Base-by-base conservation (phyloP, 768 basidiomycete genomes). In the Naganishia vaughanmartiniae region DNA sequence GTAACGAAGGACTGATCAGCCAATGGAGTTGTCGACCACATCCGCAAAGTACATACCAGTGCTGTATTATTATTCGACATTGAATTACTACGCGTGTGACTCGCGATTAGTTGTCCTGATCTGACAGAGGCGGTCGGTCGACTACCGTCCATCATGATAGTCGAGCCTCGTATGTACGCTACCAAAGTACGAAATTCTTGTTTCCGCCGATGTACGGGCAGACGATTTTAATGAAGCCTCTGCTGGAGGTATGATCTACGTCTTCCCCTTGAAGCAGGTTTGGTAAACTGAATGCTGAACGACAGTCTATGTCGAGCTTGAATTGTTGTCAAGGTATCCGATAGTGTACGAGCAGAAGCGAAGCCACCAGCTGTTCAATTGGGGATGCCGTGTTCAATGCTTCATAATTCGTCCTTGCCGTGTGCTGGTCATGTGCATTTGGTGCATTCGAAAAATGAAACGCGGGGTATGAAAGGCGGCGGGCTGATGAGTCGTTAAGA, bases 1-100 rank as follows among this genome's bases (percentile, higher is more conserved):
- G 88, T 19, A 11, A 31, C 19, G 33, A 9, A 33, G 28, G 14
- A 24, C n/a, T 10, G 26, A 45, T 28, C 12, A 45, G 31, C 51
- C 6, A 15, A 55, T 5, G 30, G 1, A 28, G 10, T 19, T 7
- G 1, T 31, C 3, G 1, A 55, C 6, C 7, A 28, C 31, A 10
- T 7, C 24, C n/a, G 12, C 24, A 30, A 30, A 33, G 26, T 10
- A 63, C 60, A 14, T 46, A 63, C 60, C 42, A 63, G 28, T 63
- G 60, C 60, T 45, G 60, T 63, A n/a, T 63, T 63, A 36, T 63
- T 63, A 30, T 63, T 63, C 28, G 60, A 42, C 24, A 63, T 42
- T 19, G 60, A 63, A 46, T 63, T 63, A 63, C 60, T 63, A 45
- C 60, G 60, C 2, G 60, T 63, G 26, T 63, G 60, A 17, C 36